Base-by-base conservation (phyloP, 805 yeast species). In the Limtongia smithiae region DNA sequence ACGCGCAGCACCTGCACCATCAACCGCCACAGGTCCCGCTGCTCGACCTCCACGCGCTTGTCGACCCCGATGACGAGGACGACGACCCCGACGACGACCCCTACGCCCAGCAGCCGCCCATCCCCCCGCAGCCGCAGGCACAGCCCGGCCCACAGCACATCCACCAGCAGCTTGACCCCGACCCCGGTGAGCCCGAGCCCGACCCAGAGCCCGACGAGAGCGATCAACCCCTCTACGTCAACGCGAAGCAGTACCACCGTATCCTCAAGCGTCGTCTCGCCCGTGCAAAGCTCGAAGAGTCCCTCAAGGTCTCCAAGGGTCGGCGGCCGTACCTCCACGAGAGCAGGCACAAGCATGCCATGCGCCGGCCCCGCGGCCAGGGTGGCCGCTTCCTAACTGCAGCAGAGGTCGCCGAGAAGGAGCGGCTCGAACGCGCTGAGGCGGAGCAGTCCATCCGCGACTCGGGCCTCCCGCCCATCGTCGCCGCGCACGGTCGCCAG, bases 281-380 rank as follows among this genome's bases (percentile, higher is more conserved):
- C 0, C 75, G 98, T 45, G 97, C 97, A 4, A 85, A 82, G 66
- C 75, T 93, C 34, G 97, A 93, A 63, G 97, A 93, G 64, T 79
- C 81, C 37, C 75, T 91, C 20, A 45, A 45, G 31, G 36, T 48
- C 35, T 44, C 50, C 36, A 84, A 87, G 63, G 94, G 94, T 15
- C 79, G 97, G 61, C 83, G 84, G 65, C 97, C 97, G 11, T 91
- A 94, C 67, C 68, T 93, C 42, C 99, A 93, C 65, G 98, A 93
- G 68, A 87, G 96, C 17, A 77, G 99, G 61, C 99, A 93, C 67
- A 91, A 93, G 66, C 99, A 93, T 67, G 99, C 99, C 2, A 93
- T 93, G 98, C 78, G 97, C 65, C 79, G 99, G 66, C 97, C 98
- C 14, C 80, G 99, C 60, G 99, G 99, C 24, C 97, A 93, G 70